phyloP scores from a whole-genome alignment of 1,284 basidiomycete species.

The Rugosomyces carneus region DNA sequence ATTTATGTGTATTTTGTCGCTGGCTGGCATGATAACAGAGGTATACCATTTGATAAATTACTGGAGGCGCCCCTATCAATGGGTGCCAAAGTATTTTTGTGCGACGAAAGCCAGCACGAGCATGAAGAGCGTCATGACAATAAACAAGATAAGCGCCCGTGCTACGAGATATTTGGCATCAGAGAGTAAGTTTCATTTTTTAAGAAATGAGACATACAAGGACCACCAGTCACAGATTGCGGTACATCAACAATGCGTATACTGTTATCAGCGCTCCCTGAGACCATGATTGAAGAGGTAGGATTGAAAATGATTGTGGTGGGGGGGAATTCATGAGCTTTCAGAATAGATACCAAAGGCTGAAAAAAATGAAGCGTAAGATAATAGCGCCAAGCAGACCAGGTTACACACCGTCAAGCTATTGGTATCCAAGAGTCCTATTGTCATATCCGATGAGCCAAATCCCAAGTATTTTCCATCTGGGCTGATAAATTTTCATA shows the following conservation, averaged over 20 bases:
- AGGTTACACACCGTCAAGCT: constrained; percentile 63
- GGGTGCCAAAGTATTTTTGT: constrained; percentile 18
- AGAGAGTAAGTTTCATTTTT: constrained; percentile 4
- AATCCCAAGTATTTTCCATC: constrained; percentile 82
- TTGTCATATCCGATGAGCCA: constrained; percentile 83
- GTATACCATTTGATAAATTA: background rate
- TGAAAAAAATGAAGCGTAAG: constrained; percentile 26
- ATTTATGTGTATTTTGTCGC: background rate
- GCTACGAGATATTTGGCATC: constrained; percentile 24
- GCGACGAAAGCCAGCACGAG: constrained; percentile 23
- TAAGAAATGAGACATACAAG: constrained; percentile 37
- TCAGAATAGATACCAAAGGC: constrained; percentile 85
- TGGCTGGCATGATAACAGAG: background rate
- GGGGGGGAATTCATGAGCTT: constrained; percentile 93
- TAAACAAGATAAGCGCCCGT: constrained; percentile 33
- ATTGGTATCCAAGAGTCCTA: constrained; percentile 80
- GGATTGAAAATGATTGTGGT: constrained; percentile 89
- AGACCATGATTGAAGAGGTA: constrained; percentile 75
- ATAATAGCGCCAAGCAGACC: constrained; percentile 7
- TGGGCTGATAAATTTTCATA: constrained; percentile 40
- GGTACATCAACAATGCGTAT: constrained; percentile 81
- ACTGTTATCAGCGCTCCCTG: constrained; percentile 89
- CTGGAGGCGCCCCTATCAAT: constrained; percentile 8
- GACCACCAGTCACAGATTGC: constrained; percentile 35
- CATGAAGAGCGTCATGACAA: constrained; percentile 26